Conservation (phyloP, 1,139 yeast genomes). For the Saccharomyces hybrid region DNA sequence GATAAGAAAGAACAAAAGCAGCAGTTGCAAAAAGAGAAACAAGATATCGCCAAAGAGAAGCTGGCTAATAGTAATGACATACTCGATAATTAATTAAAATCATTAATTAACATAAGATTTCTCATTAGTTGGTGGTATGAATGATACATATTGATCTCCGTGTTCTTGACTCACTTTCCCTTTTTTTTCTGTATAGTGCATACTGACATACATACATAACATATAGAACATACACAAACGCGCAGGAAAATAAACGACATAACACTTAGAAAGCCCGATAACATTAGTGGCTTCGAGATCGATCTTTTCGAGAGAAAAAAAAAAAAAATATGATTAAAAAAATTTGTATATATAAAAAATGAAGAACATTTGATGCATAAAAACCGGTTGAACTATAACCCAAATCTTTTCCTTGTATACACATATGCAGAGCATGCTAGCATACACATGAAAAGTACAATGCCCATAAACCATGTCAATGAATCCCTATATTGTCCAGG, state of each 20-base stretch:
- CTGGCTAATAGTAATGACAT: neutral
- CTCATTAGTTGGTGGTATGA: neutral
- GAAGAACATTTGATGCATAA: neutral
- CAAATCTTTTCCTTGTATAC: constrained; percentile 39
- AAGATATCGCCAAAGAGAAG: constrained; percentile 1
- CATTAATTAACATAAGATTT: neutral
- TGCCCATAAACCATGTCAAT: constrained; percentile 70
- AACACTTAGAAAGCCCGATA: neutral
- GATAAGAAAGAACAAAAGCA: neutral
- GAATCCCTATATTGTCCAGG: constrained; percentile 82
- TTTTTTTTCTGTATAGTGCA: neutral
- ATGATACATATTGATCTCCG: no score
- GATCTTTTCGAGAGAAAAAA: neutral
- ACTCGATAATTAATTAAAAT: neutral
- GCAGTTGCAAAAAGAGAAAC: neutral
- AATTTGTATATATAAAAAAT: neutral
- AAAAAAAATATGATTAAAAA: constrained; percentile 2
- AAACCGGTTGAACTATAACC: constrained; percentile 16
- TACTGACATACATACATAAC: neutral
- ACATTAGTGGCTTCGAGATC: neutral
- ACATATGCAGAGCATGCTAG: constrained; percentile 40
- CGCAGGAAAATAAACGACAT: neutral
- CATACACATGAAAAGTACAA: constrained; percentile 37
- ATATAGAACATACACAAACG: neutral
- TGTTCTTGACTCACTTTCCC: neutral